phyloP scores from a whole-genome alignment of 441 rosid species.

The Hura crepitans region DNA sequence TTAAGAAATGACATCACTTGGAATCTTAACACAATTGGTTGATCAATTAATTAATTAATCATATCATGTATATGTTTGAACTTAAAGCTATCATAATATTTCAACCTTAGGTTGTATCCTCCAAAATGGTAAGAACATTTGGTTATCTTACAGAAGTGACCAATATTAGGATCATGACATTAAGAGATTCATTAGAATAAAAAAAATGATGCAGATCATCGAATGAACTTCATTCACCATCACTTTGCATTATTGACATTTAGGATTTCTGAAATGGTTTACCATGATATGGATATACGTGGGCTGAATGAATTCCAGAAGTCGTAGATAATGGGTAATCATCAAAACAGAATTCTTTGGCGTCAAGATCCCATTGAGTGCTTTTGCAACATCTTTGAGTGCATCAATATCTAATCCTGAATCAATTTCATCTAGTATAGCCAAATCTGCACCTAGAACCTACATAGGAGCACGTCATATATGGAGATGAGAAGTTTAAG shows the following conservation, averaged over 20 bases:
- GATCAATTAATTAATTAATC: not conserved
- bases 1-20: no score
- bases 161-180: not conserved
- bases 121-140: not conserved
- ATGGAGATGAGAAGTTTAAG: not conserved
- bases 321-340: conserved; percentile 88
- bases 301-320: conserved; percentile 75
- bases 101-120: not conserved
- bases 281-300: conserved; percentile 84
- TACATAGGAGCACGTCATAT: conserved; percentile 13
- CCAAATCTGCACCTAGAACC: conserved; percentile 94
- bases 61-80: not conserved
- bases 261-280: conserved; percentile 25
- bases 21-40: not conserved
- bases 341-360: conserved; percentile 77
- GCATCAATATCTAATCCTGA: conserved; percentile 99
- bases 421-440: conserved; percentile 92
- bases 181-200: not conserved
- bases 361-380: conserved; percentile 80
- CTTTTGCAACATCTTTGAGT: conserved; percentile 82
- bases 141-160: no score
- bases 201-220: not conserved
- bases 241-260: not conserved
- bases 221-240: not conserved
- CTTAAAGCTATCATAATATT: not conserved